Evolutionary conservation across 1,284 basidiomycete species (phyloP), one percentile per base, ranked within the genome.

Genomic region (Anthracocystis panici-leucophaei): DNA sequence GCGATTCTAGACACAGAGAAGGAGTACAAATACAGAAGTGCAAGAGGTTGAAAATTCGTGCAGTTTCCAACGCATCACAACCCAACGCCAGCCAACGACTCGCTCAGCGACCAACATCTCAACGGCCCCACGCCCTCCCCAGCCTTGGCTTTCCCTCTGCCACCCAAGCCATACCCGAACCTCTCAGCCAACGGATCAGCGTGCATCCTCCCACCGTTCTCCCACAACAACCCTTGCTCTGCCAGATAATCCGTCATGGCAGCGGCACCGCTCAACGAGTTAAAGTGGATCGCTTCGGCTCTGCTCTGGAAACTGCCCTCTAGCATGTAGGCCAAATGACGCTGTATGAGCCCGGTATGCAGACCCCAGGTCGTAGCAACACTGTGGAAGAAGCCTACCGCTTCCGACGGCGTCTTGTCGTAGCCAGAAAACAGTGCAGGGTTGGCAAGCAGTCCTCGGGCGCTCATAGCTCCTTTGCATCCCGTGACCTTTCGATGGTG

Each of bases 381-480:
- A 23, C 86, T 83, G 21, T 88, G 81, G 79, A 90, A 90, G 48
- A 86, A 82, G 77, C 85, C 57, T 5, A 89, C 85, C 0, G 88
- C 88, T 49, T 87, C 85, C 0, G 80, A 50, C 0, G 89, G 89
- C 0, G 89, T 90, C 16, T 78, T 65, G 4, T 85, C 76, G 71
- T 88, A 88, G 1, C 89, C 89, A 0, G 88, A 86, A 64, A 90
- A 90, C 1, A 90, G 83, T 0, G 89, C 88, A 52, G 87, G 89
- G 85, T 90, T 90, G 4, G 88, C 89, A n/a, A 90, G 80, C 55
- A 90, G 71, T 0, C 89, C 89, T 5, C 89, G 76, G 0, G 89
- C 89, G 53, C 87, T 89, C 89, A 90, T 90, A 2, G 89, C 88
- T 2, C 88, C 89, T 20, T 86, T 79, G 0, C 88, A 89, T 0